Evolutionary conservation across 106 monocot genomes (phyloP), one percentile per base, ranked within the genome.

Genomic region (Hemerocallis citrina): DNA sequence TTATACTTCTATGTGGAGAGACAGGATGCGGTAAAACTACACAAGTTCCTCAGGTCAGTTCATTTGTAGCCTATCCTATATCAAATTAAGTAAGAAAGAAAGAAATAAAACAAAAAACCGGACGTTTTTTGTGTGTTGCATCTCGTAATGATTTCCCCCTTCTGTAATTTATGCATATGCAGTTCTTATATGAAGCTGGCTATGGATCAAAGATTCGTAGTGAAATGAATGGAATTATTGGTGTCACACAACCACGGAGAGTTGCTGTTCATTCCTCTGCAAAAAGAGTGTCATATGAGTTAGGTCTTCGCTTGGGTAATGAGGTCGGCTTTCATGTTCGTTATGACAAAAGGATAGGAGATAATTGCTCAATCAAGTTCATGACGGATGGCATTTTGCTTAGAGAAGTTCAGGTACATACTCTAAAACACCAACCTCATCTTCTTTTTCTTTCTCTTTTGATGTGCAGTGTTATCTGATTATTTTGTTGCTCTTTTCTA

Each of bases 321-420:
- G 88, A 88, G 49, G 75, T 99, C 71, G 98, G 98, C 19, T 99
- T 82, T 85, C 98, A 99, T 88, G 92, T 99, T 40, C 72, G 92
- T 60, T 85, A 99, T 78, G 92, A 99, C 50, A 88, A 80, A 79
- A 77, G 68, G 85, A 78, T 99, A 45, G 85, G 82, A 65, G 73
- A 69, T 33, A 62, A 42, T 37, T 99, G 92, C 66, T 77, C 79
- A 5, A 82, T 99, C 59, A 99, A 99, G 71, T 99, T 99, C 61
- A 99, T 99, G 98, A 99, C 98, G 19, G 98, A 99, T 75, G 98
- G 98, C 28, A 99, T 99, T 81, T 75, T 98, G 61, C 84, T 98
- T 66, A 84, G 96, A 65, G 91, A 98, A 76, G 62, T 88, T 31
- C 92, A 98, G 91, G 98, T 98, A 67, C 4, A 8, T 48, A 55